Evolutionary conservation across 2,329 filamentous ascomycete genomes (phyloP), one percentile per base, ranked within the genome.

Genomic region (Capronia americana): DNA sequence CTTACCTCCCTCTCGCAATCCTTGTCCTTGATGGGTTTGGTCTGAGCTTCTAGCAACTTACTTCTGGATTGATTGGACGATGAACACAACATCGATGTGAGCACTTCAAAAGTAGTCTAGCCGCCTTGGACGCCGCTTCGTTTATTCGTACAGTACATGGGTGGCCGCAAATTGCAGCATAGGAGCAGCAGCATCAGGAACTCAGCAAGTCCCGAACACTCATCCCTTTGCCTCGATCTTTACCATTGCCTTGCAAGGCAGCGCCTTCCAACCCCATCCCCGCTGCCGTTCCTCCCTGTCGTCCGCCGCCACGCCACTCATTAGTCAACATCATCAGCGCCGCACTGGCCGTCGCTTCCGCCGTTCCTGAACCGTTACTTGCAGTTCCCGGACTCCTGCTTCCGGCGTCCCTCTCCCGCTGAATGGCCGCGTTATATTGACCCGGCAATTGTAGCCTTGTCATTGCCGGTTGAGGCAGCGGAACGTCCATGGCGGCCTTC

Each of bases 251-350:
- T 7, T 44, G 38, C 20, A 17, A 17, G 17, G 38, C 38, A 17
- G 38, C 38, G 3, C 17, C 38, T 44, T n/a, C 38, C 4, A 8
- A 44, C n/a, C 6, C 17, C 2, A n/a, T n/a, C 17, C 14, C 5
- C 38, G 6, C 6, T 20, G 17, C 38, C 38, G 14, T 17, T 41
- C 3, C 38, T n/a, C 17, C 38, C 5, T 44, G 38, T 44, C 38
- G 17, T n/a, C 70, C 46, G 66, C 72, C 58, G 20, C 60, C 84
- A 41, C 92, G 84, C 48, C 92, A 86, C 76, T 95, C 92, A 61
- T 84, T 88, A 71, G 93, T 96, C 66, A 97, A 81, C 93, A 97
- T 96, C 76, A 97, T 79, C 72, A 97, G 77, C 2, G 93, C 93
- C 12, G 92, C 90, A 38, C 69, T 67, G 7, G 92, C 95, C 0